Base-by-base conservation (phyloP, 2,329 filamentous ascomycete species). In the Periconia digitata region DNA sequence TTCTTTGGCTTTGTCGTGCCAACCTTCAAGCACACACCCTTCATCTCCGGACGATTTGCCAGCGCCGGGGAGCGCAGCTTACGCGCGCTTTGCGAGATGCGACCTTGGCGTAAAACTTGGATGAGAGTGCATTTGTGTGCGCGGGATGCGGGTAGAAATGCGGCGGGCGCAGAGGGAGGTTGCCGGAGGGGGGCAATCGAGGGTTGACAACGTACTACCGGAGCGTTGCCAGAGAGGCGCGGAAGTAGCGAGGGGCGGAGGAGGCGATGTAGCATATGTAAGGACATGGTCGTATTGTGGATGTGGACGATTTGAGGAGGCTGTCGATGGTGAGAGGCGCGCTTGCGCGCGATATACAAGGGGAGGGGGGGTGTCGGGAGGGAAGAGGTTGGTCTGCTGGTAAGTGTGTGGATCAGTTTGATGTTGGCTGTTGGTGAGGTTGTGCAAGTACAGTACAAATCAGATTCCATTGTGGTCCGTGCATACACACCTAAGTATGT, bases 1-100 rank as follows among this genome's bases (percentile, higher is more conserved):
- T 99, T 99, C 85, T 99, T 99, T 47, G 94, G 94, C 67, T 94
- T 91, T 62, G 89, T 91, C 62, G 92, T 89, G 66, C 90, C 91
- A 51, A 97, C 94, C 71, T 95, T 92, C 56, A 99, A 77, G 73
- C 94, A 97, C 32, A 99, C 94, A 61, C 92, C 94, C 79, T 97
- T 97, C 76, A 96, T 86, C 67, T 88, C 84, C 3, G 94, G 91
- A 37, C 89, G 82, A 43, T 83, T 73, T 53, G 80, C 81, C 54
- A 99, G 82, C 18, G 92, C 92, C 0, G 94, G 94, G 2, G 92
- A 97, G 43, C 90, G 85, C 59, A 89, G 83, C 74, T 95, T 91
- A 56, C 94, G 90, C 1, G 88, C 89, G 50, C 83, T 83, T 74
- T 95, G 90, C 41, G 84, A 79, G 60, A 84, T 84, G 53, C 94